Evolutionary conservation across 2,329 filamentous ascomycete genomes (phyloP).

Genomic region (Phaeosphaeria sp.): DNA sequence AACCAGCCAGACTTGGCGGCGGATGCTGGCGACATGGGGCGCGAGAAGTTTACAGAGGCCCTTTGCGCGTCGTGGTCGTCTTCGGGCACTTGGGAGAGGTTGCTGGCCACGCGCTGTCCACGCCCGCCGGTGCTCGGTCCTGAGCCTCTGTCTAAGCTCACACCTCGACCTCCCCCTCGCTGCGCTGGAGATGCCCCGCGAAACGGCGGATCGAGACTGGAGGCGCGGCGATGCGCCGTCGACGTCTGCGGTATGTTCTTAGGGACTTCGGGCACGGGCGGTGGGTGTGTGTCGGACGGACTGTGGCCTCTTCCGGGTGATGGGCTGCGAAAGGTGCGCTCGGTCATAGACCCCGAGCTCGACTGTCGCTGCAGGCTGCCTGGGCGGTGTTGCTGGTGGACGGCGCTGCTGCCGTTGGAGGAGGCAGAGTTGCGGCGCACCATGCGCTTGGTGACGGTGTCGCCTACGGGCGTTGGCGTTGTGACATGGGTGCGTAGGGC

Average conservation of each 20-base stretch:
- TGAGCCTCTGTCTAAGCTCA: constrained; percentile 50
- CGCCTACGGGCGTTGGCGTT: constrained; percentile 78
- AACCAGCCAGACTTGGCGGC: constrained; percentile 45
- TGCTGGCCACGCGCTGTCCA: constrained; percentile 38
- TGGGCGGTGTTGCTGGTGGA: constrained; percentile 36
- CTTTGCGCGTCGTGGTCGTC: constrained; percentile 52
- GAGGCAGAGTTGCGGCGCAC: constrained; percentile 75
- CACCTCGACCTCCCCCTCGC: constrained; percentile 45
- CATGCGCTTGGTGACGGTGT: constrained; percentile 88
- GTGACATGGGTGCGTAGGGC: constrained; percentile 80
- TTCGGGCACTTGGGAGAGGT: constrained; percentile 52
- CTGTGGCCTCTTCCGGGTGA: constrained; percentile 54
- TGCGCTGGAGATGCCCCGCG: constrained; percentile 55
- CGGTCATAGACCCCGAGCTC: constrained; percentile 84
- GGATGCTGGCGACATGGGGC: constrained; percentile 55
- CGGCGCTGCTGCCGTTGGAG: constrained; percentile 63
- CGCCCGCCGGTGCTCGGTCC: constrained; percentile 20
- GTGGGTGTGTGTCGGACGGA: constrained; percentile 56
- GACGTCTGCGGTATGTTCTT: constrained; percentile 49
- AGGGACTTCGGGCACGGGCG: constrained; percentile 79
- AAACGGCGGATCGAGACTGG: constrained; percentile 59
- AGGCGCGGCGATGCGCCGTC: constrained; percentile 45
- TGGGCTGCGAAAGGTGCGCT: constrained; percentile 83
- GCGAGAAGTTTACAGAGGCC: constrained; percentile 60
- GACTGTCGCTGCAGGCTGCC: constrained; percentile 54